Evolutionary conservation across 2,329 filamentous ascomycete genomes (phyloP), one percentile per base, ranked within the genome.

Genomic region (Colletotrichum coccodes): DNA sequence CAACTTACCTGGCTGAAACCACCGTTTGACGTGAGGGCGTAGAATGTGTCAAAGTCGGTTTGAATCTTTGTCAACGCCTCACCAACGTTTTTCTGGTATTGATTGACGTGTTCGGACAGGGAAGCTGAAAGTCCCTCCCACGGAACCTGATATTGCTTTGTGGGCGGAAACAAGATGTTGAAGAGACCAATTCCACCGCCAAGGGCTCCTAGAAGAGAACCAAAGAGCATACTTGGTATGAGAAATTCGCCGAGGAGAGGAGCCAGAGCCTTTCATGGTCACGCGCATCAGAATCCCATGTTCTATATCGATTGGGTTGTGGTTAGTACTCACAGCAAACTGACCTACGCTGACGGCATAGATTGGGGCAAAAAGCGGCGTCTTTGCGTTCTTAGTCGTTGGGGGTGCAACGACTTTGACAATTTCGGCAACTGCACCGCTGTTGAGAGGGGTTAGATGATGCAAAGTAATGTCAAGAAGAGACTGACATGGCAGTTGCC

Each of bases 71-170:
- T 61, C 38, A 65, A 46, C 11, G 57, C 47, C 12, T 30, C 28
- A 21, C 62, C 62, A 1, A 65, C 38, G 26, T 61, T 30, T 21
- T 65, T 61, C 23, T 65, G 62, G 62, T 30, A 65, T 3, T 61
- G 46, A 11, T 61, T 61, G 28, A 61, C 62, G 14, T 61, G 8
- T 1, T 50, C 36, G 3, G 46, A 40, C 3, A 65, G 14, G 9
- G 38, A 0, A 4, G 38, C 56, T 0, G 62, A 65, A 14, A 65
- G 46, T 3, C 32, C 30, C 16, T 65, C 62, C 62, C 62, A 65
- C 3, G 56, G 30, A 3, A 65, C 62, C 3, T 52, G 34, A 2
- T 47, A 11, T 18, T 28, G n/a, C 14, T n/a, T 4, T 8, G 52
- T 47, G 18, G 2, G 4, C 5, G 57, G 62, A 3, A 61, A 65